Evolutionary conservation across 2,329 filamentous ascomycete species (phyloP).

Genomic region (Aspergillus brunneoviolaceus): DNA sequence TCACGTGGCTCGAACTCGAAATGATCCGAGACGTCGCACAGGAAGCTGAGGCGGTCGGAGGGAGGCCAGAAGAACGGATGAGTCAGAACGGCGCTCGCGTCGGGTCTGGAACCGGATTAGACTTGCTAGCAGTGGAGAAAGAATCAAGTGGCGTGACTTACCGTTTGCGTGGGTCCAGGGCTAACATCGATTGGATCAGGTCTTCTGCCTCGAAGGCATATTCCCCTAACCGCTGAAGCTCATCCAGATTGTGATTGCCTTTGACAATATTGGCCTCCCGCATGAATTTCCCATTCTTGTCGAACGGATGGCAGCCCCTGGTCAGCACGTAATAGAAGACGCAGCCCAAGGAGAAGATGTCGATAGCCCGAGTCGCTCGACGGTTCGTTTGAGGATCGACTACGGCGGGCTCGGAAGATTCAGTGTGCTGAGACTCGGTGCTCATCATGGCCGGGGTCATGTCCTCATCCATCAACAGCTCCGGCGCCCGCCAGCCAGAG

Average conservation of each 20-base stretch:
- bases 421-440: conserved; percentile 39
- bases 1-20: conserved; percentile 91
- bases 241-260: conserved; percentile 70
- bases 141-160: conserved; percentile 27
- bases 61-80: conserved; percentile 97
- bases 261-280: conserved; percentile 97
- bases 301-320: conserved; percentile 86
- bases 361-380: conserved; percentile 90
- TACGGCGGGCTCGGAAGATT: conserved; percentile 52
- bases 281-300: conserved; percentile 91
- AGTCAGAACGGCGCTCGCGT: conserved; percentile 75
- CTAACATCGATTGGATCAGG: conserved; percentile 78
- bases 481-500: conserved; percentile 93
- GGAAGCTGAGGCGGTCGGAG: conserved; percentile 83
- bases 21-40: conserved; percentile 96
- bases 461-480: conserved; percentile 81
- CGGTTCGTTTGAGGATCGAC: conserved; percentile 61
- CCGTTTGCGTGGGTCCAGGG: conserved; percentile 61
- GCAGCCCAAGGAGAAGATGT: conserved; percentile 94
- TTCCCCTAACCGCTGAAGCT: conserved; percentile 73
- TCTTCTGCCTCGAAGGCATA: conserved; percentile 85
- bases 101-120: conserved; percentile 51
- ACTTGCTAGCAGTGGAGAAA: background rate
- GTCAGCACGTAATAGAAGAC: conserved; percentile 99
- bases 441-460: conserved; percentile 43